Evolutionary conservation across 352 stramenopile genomes (phyloP), one percentile per base, ranked within the genome.

Genomic region (Phytophthora uliginosa): DNA sequence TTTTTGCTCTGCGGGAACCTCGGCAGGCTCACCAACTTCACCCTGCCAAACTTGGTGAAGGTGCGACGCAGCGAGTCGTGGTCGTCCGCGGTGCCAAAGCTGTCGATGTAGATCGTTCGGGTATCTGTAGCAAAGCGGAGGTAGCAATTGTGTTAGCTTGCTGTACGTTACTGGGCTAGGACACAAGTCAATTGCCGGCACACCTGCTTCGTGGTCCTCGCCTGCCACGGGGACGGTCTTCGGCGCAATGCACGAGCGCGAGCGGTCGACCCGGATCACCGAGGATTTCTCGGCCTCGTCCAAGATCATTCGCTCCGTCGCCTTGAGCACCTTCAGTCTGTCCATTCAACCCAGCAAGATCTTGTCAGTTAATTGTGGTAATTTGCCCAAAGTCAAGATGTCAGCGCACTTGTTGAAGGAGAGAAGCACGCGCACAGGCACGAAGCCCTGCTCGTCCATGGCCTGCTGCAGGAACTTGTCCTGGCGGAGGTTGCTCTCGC

Each of bases 401-500:
- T 5, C 28, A 4, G 63, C 66, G 28, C 60, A 90, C 84, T 84
- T 86, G 53, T 89, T 91, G 66, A 95, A 93, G 51, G 83, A 81
- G n/a, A 93, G 79, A 53, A 95, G 84, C 38, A 91, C 69, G 36
- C 77, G 59, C 40, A 78, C 74, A 4, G 81, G 65, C 26, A 95
- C 65, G 66, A 90, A 93, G 36, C 82, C 84, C 36, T 88, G 51
- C 22, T 81, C 80, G 64, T 95, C 85, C 86, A 92, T 91, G 59
- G 82, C 63, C 66, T 94, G 82, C 67, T 89, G 85, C 63, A 95
- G 65, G 67, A 93, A 94, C 65, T 94, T 95, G 76, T 95, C 88
- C 69, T 90, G 83, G 7, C 86, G 83, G 47, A 95, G 68, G 68
- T 94, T 95, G 71, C 86, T 92, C 50, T 82, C 77, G 69, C 88